phyloP scores from a whole-genome alignment of 2,329 filamentous ascomycete species.

The Rachicladosporium sp. region DNA sequence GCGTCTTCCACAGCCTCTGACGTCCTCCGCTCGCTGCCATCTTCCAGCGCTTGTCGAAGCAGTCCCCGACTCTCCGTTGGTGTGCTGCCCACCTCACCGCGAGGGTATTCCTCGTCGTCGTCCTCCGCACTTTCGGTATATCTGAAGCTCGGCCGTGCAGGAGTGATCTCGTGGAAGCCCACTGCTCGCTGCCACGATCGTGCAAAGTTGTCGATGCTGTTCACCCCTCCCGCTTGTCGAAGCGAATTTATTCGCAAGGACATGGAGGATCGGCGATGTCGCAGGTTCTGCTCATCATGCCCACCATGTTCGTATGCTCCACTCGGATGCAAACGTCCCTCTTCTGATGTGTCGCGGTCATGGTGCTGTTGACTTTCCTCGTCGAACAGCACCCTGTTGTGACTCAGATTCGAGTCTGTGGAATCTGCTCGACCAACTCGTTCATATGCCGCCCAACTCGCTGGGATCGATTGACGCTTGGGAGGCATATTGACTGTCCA shows the following conservation, averaged over 20 bases:
- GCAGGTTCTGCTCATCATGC: constrained; percentile 17
- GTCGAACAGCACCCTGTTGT: constrained; percentile 19
- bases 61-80: constrained; percentile 30
- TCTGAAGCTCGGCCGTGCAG: constrained; percentile 63
- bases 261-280: constrained; percentile 34
- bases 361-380: constrained; percentile 15
- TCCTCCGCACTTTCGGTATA: constrained; percentile 29
- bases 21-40: constrained; percentile 8
- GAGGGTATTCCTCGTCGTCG: constrained; percentile 37
- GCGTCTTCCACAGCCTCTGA: constrained; percentile 19
- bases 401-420: constrained; percentile 22
- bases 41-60: constrained; percentile 30
- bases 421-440: constrained; percentile 29
- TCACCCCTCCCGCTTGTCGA: constrained; percentile 73
- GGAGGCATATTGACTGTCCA: constrained; percentile 13
- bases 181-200: constrained; percentile 86
- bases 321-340: constrained; percentile 1
- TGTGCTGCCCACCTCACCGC: constrained; percentile 21
- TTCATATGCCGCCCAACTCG: constrained; percentile 36
- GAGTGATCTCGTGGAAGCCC: constrained; percentile 76
- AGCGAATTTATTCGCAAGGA: constrained; percentile 38
- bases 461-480: constrained; percentile 23
- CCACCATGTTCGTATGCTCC: constrained; percentile 5
- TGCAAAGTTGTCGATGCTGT: constrained; percentile 88
- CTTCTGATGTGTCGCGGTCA: constrained; percentile 8